Conservation (phyloP, 1,139 yeast species). For the Taiozyma sp. region DNA sequence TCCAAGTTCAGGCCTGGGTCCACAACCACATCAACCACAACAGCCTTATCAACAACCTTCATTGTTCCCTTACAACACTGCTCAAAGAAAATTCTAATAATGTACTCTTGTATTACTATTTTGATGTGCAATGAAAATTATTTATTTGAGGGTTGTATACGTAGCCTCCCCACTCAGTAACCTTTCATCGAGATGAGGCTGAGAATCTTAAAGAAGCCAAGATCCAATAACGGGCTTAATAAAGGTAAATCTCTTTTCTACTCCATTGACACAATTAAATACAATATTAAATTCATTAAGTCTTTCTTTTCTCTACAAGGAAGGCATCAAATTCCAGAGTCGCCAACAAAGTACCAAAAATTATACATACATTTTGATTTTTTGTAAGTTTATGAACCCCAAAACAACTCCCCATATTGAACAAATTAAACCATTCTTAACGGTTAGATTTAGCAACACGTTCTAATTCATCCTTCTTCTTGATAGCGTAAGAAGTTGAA, state of each 20-base stretch:
- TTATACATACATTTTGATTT: conserved; percentile 11
- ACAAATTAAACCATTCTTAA: conserved; percentile 41
- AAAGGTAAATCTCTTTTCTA: not conserved
- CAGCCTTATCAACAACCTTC: not conserved
- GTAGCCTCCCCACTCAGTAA: too few species aligned
- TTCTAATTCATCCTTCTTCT: conserved; percentile 99
- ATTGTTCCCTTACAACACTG: not conserved
- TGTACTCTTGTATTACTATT: not conserved
- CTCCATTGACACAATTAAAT: not conserved
- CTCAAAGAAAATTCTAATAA: not conserved
- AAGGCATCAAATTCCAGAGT: not conserved
- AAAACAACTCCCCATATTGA: conserved; percentile 5
- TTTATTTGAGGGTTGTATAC: not conserved
- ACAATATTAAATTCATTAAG: not conserved
- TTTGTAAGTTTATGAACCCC: conserved; percentile 8
- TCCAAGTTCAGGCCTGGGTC: not conserved
- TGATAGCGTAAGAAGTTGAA: conserved; percentile 99
- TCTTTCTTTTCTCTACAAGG: not conserved
- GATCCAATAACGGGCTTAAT: not conserved
- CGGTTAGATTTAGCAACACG: conserved; percentile 99
- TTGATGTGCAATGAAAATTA: not conserved
- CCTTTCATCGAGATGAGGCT: not conserved
- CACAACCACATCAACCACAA: not conserved
- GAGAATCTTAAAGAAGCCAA: not conserved
- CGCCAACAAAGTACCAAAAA: conserved; percentile 6